phyloP scores from a whole-genome alignment of 805 yeast genomes.

The Candida maris region DNA sequence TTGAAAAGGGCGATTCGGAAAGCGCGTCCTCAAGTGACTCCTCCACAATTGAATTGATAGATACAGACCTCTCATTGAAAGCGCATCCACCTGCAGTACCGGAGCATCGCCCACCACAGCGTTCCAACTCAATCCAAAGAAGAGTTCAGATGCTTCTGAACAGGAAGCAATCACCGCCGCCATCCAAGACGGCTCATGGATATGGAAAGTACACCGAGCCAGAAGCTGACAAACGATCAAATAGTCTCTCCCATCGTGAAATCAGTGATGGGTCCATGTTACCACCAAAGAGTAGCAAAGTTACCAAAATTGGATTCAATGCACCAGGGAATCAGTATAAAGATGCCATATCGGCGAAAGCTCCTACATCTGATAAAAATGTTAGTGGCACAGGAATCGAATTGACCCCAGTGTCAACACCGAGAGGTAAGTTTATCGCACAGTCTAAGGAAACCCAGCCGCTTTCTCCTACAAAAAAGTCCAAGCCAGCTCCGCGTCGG shows the following conservation, averaged over 20 bases:
- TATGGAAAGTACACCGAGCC: constrained; percentile 71
- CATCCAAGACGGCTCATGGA: constrained; percentile 67
- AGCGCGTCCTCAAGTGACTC: constrained; percentile 11
- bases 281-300: constrained; percentile 19
- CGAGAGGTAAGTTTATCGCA: not conserved
- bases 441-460: not conserved
- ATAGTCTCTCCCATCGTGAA: not conserved
- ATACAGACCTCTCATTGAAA: constrained; percentile 1
- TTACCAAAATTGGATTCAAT: constrained; percentile 13
- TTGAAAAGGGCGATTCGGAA: constrained; percentile 8
- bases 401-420: not conserved
- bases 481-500: constrained; percentile 44
- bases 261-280: constrained; percentile 8
- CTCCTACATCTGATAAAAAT: constrained; percentile 1
- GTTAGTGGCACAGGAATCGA: not conserved
- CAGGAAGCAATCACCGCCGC: constrained; percentile 41
- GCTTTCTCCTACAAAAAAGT: constrained; percentile 10
- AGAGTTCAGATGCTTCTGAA: constrained; percentile 50
- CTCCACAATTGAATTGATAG: constrained; percentile 9
- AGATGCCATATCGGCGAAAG: constrained; percentile 7
- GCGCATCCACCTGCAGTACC: constrained; percentile 17
- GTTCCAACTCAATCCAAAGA: constrained; percentile 45
- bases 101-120: constrained; percentile 24
- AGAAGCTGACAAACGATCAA: constrained; percentile 3
- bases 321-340: not conserved